A percentile compares a stretch with the other conserved stretches of the same genome.
phyloP scores from a whole-genome alignment of 2,329 filamentous ascomycete genomes.

The Lachnellula cervina region DNA sequence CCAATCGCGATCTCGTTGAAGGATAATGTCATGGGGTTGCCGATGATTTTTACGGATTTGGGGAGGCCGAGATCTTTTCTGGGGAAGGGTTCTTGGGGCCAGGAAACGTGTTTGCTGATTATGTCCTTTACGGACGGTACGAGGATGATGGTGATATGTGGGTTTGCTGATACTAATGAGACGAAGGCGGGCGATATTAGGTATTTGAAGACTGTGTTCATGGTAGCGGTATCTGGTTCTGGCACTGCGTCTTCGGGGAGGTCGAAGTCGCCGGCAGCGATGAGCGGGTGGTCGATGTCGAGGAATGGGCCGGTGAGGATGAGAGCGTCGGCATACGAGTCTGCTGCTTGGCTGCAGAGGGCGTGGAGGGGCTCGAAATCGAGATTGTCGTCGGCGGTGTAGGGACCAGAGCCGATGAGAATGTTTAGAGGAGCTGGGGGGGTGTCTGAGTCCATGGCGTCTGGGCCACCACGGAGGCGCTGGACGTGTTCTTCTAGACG shows the following conservation, averaged over 20 bases:
- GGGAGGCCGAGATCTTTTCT: constrained; percentile 72
- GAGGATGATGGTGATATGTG: constrained; percentile 75
- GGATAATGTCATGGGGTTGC: constrained; percentile 84
- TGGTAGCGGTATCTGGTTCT: constrained; percentile 73
- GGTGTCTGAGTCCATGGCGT: constrained; percentile 55
- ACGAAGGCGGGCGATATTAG: constrained; percentile 71
- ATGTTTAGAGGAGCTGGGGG: constrained; percentile 66
- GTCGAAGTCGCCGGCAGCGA: constrained; percentile 76
- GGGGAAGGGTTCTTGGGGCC: constrained; percentile 70
- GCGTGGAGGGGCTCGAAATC: constrained; percentile 83
- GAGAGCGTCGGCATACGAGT: constrained; percentile 70
- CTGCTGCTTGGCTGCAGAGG: constrained; percentile 71
- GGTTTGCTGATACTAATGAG: constrained; percentile 64
- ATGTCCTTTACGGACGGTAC: constrained; percentile 79
- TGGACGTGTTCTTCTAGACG: constrained; percentile 65
- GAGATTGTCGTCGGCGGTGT: constrained; percentile 87
- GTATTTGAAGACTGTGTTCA: constrained; percentile 78
- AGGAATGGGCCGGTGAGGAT: constrained; percentile 84
- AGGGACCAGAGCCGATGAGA: constrained; percentile 78
- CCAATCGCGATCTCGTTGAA: constrained; percentile 84
- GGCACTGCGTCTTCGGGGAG: constrained; percentile 61
- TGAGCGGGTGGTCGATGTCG: constrained; percentile 82
- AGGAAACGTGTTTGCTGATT: constrained; percentile 78
- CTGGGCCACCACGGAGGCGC: constrained; percentile 59
- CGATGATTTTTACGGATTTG: constrained; percentile 70